Evolutionary conservation across 2,329 filamentous ascomycete genomes (phyloP), one percentile per base, ranked within the genome.

Genomic region (Colletotrichum sp.): DNA sequence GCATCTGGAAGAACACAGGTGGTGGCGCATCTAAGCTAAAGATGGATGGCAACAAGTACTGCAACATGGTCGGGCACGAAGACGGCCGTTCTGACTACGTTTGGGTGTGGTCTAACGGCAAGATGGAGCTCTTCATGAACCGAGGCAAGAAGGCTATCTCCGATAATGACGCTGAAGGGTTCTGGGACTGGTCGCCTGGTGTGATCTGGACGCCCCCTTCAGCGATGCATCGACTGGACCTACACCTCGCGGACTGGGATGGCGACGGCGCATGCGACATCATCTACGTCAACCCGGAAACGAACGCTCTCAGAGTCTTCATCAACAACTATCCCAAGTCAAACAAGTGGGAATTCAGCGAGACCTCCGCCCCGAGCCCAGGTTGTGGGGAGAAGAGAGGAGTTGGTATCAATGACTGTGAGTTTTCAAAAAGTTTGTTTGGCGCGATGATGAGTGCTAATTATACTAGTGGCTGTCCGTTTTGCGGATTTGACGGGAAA

Each of bases 221-320:
- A 1, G 44, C 36, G n/a, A 25, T 75, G 32, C 75, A 83, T 68
- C 79, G 83, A 6, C 79, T 81, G 8, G 80, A 80, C 64, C 59
- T 86, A 3, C 82, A 85, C 59, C 74, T 85, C 8, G 79, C 78
- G 3, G 84, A 86, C 75, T 86, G 82, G 81, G 80, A 86, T 63
- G 82, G 81, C 8, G 84, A 86, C 72, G 84, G 84, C 1, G 71
- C 76, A 1, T 82, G 80, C 63, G 85, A 86, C 59, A 81, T 85
- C 34, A 78, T 85, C 30, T 27, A 48, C 64, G 64, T 67, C 25
- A 44, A 67, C 25, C 39, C 48, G 9, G 27, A n/a, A 32, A 19
- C 59, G 2, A 30, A 30, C 16, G 27, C 27, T 16, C 59, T 61
- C 28, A 61, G 27, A n/a, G 27, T 61, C 59, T 61, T 28, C 59